A percentile compares a stretch with the other conserved stretches of the same genome.
Conservation (phyloP, 345 rosid genomes). For the Citrus inodora region DNA sequence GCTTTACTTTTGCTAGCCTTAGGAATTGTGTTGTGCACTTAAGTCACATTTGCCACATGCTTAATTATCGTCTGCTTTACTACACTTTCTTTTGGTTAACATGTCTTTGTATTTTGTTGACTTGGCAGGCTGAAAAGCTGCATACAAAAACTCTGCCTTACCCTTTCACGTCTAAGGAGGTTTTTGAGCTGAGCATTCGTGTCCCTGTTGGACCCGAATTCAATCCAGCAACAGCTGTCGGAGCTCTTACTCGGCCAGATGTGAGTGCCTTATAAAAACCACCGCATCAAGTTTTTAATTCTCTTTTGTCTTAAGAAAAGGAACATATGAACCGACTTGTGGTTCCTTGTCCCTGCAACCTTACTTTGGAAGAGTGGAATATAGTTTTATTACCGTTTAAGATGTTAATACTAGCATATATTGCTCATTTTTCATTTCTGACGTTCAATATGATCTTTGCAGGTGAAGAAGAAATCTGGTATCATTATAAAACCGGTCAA, state of each 20-base stretch:
- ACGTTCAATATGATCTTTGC: slow-evolving; percentile 7
- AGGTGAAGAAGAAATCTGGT: slow-evolving; percentile 86
- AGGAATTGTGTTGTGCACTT: neutral
- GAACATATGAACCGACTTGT: neutral
- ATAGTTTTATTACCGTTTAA: neutral
- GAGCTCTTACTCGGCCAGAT: slow-evolving; percentile 76
- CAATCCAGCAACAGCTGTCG: slow-evolving; percentile 66
- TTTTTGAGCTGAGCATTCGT: slow-evolving; percentile 81
- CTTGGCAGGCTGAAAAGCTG: slow-evolving; percentile 73
- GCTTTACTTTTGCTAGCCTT: neutral
- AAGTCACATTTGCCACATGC: neutral
- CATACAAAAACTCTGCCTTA: slow-evolving; percentile 68
- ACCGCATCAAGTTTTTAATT: neutral
- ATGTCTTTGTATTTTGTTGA: slow-evolving; percentile 3
- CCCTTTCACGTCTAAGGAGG: slow-evolving; percentile 77
- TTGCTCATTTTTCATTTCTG: neutral
- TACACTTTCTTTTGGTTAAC: neutral
- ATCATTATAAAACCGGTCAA: slow-evolving; percentile 72
- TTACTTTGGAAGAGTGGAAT: neutral
- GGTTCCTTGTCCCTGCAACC: neutral
- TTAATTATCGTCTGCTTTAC: neutral
- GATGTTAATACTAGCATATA: neutral
- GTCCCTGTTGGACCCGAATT: slow-evolving; percentile 91
- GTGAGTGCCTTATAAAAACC: slow-evolving; percentile 31
- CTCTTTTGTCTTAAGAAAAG: neutral